phyloP scores from a whole-genome alignment of 805 yeast genomes.

The Pichia manshurica region DNA sequence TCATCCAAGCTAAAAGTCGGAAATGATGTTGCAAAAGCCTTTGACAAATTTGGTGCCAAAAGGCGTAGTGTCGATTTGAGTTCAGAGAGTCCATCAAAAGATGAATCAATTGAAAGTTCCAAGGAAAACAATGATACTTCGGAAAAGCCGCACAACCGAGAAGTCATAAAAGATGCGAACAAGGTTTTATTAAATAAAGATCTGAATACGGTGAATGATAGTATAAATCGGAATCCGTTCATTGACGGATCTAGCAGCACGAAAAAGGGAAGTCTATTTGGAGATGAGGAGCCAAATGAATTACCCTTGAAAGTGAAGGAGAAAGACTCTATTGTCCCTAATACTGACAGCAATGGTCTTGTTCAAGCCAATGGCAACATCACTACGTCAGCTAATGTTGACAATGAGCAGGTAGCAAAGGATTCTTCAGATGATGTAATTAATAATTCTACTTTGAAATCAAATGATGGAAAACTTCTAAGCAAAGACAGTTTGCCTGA shows the following conservation, averaged over 20 bases:
- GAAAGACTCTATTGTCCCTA: background rate
- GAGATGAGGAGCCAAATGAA: background rate
- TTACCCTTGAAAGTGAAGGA: background rate
- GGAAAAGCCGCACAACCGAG: background rate
- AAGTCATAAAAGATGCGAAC: background rate
- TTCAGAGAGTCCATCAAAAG: background rate
- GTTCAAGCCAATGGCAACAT: no score
- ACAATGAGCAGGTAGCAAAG: no score
- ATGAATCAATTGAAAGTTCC: conserved; percentile 1
- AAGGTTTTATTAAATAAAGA: background rate
- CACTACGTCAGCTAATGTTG: no score
- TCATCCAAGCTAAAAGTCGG: conserved; percentile 18
- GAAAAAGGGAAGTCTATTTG: background rate
- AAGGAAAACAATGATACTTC: background rate
- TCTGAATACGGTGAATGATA: background rate
- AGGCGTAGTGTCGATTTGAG: conserved; percentile 17
- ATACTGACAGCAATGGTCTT: no score
- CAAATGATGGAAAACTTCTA: no score
- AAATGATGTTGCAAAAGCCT: conserved; percentile 19
- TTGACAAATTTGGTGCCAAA: conserved; percentile 29
- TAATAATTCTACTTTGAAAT: no score
- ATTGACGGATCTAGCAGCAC: background rate
- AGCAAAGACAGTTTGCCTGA: no score
- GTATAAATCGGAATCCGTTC: conserved; percentile 1
- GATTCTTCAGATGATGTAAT: no score